Conservation (phyloP, 2,329 filamentous ascomycete genomes). For the Scytalidium sp. region DNA sequence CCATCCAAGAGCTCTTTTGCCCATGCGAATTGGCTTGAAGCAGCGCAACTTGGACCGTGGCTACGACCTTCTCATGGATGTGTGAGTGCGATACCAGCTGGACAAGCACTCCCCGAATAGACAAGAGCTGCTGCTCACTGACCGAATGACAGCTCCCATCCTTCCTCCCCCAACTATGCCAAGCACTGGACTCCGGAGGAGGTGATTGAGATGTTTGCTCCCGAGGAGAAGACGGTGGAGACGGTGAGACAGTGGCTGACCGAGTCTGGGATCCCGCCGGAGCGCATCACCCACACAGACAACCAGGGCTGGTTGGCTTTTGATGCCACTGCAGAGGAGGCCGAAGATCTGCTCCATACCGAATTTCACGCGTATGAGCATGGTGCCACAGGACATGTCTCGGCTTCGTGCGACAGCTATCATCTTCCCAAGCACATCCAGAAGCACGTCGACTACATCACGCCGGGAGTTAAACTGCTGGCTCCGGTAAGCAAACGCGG, state of each 20-base stretch:
- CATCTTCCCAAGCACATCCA: slow-evolving; percentile 39
- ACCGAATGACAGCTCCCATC: slow-evolving; percentile 16
- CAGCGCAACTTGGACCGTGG: slow-evolving; percentile 20
- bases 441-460: slow-evolving; percentile 43
- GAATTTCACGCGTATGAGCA: slow-evolving; percentile 33
- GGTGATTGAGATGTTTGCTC: slow-evolving; percentile 29
- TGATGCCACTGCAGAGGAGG: slow-evolving; percentile 28
- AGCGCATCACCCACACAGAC: slow-evolving; percentile 26
- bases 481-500: slow-evolving; percentile 10
- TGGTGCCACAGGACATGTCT: slow-evolving; percentile 21
- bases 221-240: slow-evolving; percentile 26
- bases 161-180: slow-evolving; percentile 27
- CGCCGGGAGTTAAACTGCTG: slow-evolving; percentile 34
- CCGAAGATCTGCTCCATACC: slow-evolving; percentile 31
- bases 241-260: slow-evolving; percentile 31
- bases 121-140: neutral
- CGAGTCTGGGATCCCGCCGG: slow-evolving; percentile 25
- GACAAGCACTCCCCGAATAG: neutral
- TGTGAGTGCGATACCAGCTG: slow-evolving; percentile 13
- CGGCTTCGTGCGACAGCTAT: slow-evolving; percentile 34
- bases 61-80: slow-evolving; percentile 20
- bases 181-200: slow-evolving; percentile 31
- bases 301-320: slow-evolving; percentile 30
- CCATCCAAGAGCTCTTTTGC: slow-evolving; percentile 16
- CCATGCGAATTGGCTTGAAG: slow-evolving; percentile 21